Evolutionary conservation across 2,329 filamentous ascomycete genomes (phyloP), one percentile per base, ranked within the genome.

Genomic region (Geosmithia putterillii): DNA sequence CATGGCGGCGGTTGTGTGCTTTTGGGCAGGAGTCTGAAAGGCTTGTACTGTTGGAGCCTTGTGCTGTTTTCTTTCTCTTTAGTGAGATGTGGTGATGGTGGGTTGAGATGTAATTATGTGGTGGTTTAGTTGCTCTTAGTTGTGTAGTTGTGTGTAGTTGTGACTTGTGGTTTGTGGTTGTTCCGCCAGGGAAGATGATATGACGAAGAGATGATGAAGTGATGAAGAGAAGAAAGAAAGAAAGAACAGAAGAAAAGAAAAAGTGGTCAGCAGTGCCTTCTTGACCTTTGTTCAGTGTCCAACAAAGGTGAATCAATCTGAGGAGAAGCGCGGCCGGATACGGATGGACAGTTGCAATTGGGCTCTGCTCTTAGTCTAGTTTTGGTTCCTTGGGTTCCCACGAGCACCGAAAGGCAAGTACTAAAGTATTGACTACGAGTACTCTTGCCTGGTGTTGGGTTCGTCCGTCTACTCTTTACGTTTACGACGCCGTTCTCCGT

Each of bases 21-120:
- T 38, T 45, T 57, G 54, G 43, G 45, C 45, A 18, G 34, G 39
- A 34, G 9, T 42, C 15, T 6, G 23, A 7, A 25, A 7, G 10
- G 10, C 15, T 12, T 32, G 7, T 7, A 25, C 6, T 19, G 37
- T 37, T 42, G 40, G 25, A 18, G 25, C 17, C 41, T 34, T 32
- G 40, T 38, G 38, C 38, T 14, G 10, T 32, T 12, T 25, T 42
- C 25, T 19, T 47, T 40, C 17, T 40, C 37, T 23, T 43, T 41
- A n/a, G 28, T 19, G 10, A 38, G 9, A 10, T 38, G 37, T 15
- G 21, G 14, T 41, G 17, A 18, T 12, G 40, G 23, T 12, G 40
- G 25, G 23, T 25, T 25, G 23, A 25, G 23, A 7, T 25, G 23
- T 25, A 7, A 25, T 4, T 39, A 6, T 19, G 4, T 7, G 36